Base-by-base conservation (phyloP, 805 yeast genomes). In the Yamadazyma akitaensis region DNA sequence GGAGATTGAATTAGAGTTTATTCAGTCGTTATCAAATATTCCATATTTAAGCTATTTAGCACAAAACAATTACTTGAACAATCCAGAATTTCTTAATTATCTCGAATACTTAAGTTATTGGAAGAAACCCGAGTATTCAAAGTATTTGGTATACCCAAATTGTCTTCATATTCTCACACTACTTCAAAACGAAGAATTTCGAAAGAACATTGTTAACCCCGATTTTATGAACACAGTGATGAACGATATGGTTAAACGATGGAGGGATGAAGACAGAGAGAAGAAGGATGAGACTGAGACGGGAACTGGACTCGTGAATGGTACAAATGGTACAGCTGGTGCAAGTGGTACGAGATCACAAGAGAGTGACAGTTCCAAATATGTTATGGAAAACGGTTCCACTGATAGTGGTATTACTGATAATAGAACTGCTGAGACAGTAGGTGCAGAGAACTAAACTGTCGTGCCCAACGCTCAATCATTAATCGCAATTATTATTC, bases 1-100 rank as follows among this genome's bases (percentile, higher is more conserved):
- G 88, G 96, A 88, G 58, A 80, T 88, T 18, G 96, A 88, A 56
- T 73, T 88, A n/a, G 97, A 87, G 79, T 92, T 92, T 66, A 95
- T 92, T 2, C 98, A 92, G 66, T 84, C 96, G 13, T 73, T 92
- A 30, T 88, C 96, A 2, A 94, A 92, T 63, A 82, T 92, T 38
- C 96, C 85, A 62, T 92, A 91, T 60, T 75, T 92, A 46, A 84
- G 88, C 53, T 90, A 81, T 58, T 72, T 92, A 21, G 96, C 97
- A 2, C 97, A 91, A 64, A 86, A 83, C 54, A 82, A 83, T 47
- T 82, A 82, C 59, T 70, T 91, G 11, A 84, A 85, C 55, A 84
- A 86, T 57, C 81, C 77, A 25, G 76, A 77, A 43, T 91, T 92
- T 55, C 70, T 89, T 28, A 79, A 81, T 49, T 92, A 92, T 60